A percentile compares a stretch with the other conserved stretches of the same genome.
Evolutionary conservation across 2,329 filamentous ascomycete genomes (phyloP).

Genomic region (Aspergillus costaricaensis): DNA sequence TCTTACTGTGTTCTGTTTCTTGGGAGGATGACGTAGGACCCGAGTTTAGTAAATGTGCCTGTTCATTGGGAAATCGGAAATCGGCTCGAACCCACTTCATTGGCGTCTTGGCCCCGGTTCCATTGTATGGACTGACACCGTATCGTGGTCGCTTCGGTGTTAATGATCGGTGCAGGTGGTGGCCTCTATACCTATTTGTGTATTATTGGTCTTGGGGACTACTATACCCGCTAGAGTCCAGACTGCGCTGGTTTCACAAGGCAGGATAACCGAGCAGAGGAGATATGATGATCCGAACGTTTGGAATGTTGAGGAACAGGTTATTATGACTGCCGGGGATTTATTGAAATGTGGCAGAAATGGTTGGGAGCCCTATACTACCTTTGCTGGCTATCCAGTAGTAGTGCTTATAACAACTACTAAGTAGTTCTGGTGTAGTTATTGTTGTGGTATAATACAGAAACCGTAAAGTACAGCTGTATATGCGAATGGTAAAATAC

Average conservation of each 20-base stretch:
- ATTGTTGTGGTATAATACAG: slow-evolving; percentile 2
- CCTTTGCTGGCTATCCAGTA: neutral
- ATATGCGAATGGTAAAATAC: neutral
- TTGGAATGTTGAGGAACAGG: neutral
- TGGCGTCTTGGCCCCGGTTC: neutral
- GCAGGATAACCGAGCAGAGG: neutral
- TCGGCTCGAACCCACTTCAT: neutral
- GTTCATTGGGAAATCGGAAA: slow-evolving; percentile 3
- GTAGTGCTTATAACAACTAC: neutral
- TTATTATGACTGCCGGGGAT: neutral
- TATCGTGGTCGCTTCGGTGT: neutral
- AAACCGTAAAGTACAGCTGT: neutral
- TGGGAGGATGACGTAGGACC: slow-evolving; percentile 4
- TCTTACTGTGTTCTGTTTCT: neutral
- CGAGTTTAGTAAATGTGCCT: neutral
- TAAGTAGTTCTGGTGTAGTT: neutral
- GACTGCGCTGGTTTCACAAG: neutral
- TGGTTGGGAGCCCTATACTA: neutral
- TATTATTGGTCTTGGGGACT: neutral
- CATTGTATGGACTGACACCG: slow-evolving; percentile 1
- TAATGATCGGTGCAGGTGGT: neutral
- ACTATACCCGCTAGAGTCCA: too few relatives aligned
- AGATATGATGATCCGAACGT: neutral
- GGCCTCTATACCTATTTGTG: neutral
- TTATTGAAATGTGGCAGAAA: neutral